Evolutionary conservation across 805 yeast species (phyloP).

Genomic region (Diddensiella transvaalensis): DNA sequence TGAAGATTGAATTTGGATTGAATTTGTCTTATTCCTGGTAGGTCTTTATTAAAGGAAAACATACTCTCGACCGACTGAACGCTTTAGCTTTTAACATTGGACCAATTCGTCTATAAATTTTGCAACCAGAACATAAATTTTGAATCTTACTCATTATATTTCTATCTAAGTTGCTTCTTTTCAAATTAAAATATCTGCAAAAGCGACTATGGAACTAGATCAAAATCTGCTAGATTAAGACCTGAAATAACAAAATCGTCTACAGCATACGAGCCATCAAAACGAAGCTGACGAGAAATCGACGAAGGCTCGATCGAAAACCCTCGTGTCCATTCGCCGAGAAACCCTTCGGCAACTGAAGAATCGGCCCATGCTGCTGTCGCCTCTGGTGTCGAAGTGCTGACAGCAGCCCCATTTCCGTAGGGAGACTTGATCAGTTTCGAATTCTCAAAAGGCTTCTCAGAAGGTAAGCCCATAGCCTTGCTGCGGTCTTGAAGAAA

Average conservation of each 20-base stretch:
- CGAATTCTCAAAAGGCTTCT: not conserved
- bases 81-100: too few relatives aligned
- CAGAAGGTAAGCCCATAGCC: not conserved
- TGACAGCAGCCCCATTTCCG: not conserved
- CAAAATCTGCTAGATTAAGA: conserved; percentile 5
- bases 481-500: conserved; percentile 2
- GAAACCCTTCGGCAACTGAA: not conserved
- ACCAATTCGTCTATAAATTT: too few relatives aligned
- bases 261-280: not conserved
- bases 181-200: too few relatives aligned
- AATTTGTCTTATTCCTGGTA: too few relatives aligned
- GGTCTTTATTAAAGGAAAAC: too few relatives aligned
- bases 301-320: conserved; percentile 1
- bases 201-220: conserved; percentile 2
- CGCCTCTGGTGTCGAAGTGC: not conserved
- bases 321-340: conserved; percentile 2
- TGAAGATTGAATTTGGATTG: too few relatives aligned
- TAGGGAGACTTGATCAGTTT: not conserved
- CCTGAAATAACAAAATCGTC: conserved; percentile 4
- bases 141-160: too few relatives aligned
- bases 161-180: too few relatives aligned
- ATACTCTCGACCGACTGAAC: too few relatives aligned
- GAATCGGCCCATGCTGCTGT: not conserved
- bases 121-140: too few relatives aligned
- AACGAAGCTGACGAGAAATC: not conserved